Conservation (phyloP, 257 asterid species). For the Petrea volubilis region DNA sequence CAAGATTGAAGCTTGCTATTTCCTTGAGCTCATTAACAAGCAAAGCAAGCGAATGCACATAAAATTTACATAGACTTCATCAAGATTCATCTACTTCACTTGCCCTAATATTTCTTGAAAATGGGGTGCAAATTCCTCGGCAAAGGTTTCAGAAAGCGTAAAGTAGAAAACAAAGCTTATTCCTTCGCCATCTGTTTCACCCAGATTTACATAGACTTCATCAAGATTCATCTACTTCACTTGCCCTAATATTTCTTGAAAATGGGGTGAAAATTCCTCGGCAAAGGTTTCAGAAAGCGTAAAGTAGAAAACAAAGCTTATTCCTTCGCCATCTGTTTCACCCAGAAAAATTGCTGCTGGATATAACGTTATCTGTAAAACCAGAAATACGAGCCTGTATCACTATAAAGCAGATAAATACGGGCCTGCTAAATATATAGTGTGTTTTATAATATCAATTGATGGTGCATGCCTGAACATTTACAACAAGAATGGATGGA, state of each 20-base stretch:
- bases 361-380: constrained; percentile 55
- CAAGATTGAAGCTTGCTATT: no score
- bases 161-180: constrained; percentile 61
- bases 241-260: constrained; percentile 60
- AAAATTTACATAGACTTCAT: no score
- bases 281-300: constrained; percentile 51
- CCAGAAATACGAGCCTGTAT: not conserved
- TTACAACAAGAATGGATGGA: constrained; percentile 67
- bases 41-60: no score
- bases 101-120: constrained; percentile 62
- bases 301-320: constrained; percentile 61
- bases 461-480: constrained; percentile 50
- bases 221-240: no score
- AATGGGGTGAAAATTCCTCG: constrained; percentile 47
- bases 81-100: not conserved
- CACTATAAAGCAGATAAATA: not conserved
- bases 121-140: constrained; percentile 47
- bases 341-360: constrained; percentile 62
- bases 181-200: constrained; percentile 64
- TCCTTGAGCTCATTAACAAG: not conserved
- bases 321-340: constrained; percentile 62
- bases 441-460: not conserved
- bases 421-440: no score
- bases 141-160: constrained; percentile 49
- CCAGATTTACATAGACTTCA: no score